These are phyloP conservation scores for Amyloporia xantha DNA, from an alignment of 768 basidiomycete species.

Conservation along the genomic window DNA sequence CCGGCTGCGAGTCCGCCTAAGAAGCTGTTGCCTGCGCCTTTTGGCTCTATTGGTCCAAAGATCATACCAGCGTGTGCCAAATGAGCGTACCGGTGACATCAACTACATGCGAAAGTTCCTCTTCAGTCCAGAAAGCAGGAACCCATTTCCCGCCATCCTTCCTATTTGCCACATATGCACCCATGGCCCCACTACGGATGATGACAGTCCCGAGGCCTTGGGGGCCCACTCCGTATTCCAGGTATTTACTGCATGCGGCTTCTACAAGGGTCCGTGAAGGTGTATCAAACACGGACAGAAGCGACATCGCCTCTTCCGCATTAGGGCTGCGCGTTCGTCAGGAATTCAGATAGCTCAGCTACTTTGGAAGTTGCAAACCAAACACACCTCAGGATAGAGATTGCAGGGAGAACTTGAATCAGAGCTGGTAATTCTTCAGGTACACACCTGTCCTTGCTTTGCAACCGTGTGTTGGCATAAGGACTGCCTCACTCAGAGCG, in stretches of 20 bases:
- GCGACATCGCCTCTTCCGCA: slow-evolving; percentile 70
- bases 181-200: slow-evolving; percentile 68
- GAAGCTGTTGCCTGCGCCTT: slow-evolving; percentile 90
- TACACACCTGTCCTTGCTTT: slow-evolving; percentile 61
- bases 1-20: slow-evolving; percentile 82
- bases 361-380: background rate
- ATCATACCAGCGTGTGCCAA: slow-evolving; percentile 1
- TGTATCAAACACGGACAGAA: slow-evolving; percentile 50
- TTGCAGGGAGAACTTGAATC: slow-evolving; percentile 44
- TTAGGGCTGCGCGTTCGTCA: slow-evolving; percentile 68
- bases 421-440: slow-evolving; percentile 75
- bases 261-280: slow-evolving; percentile 52
- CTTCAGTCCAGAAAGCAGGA: slow-evolving; percentile 63
- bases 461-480: background rate
- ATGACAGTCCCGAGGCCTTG: slow-evolving; percentile 52
- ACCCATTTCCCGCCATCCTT: slow-evolving; percentile 50
- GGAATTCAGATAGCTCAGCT: background rate
- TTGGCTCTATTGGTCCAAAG: slow-evolving; percentile 1
- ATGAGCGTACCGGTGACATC: slow-evolving; percentile 71
- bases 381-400: slow-evolving; percentile 63
- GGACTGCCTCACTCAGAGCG: background rate
- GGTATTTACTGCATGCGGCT: slow-evolving; percentile 55
- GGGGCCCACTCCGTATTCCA: slow-evolving; percentile 51
- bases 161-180: slow-evolving; percentile 55
- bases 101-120: slow-evolving; percentile 43